These are phyloP conservation scores for Flagelloscypha sp. DNA, from an alignment of 768 basidiomycete genomes.

Conservation along the genomic window DNA sequence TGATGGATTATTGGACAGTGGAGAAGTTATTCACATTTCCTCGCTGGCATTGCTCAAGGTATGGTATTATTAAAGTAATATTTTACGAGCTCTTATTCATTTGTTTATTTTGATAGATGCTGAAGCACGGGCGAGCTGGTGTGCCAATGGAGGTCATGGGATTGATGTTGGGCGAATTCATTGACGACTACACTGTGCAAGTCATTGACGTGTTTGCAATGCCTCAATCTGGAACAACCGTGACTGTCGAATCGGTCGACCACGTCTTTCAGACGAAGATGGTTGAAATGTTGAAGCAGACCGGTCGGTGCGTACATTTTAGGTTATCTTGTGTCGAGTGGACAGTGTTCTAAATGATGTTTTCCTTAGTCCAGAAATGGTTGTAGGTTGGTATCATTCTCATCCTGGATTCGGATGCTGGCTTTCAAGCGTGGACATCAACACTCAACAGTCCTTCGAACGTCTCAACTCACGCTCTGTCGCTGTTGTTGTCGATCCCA, in stretches of 20 bases:
- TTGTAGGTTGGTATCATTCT: constrained; percentile 99
- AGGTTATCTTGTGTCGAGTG: constrained; percentile 3
- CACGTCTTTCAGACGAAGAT: constrained; percentile 98
- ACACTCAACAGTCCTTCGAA: constrained; percentile 99
- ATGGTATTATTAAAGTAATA: too few relatives aligned
- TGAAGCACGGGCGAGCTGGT: constrained; percentile 97
- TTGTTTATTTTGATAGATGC: constrained; percentile 62
- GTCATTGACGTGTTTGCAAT: constrained; percentile 98
- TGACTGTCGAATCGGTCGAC: constrained; percentile 96
- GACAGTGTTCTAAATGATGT: constrained; percentile 7
- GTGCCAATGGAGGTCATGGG: constrained; percentile 99
- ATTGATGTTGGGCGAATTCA: constrained; percentile 94
- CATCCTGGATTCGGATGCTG: constrained; percentile 99
- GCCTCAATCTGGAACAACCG: constrained; percentile 97
- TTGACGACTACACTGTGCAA: constrained; percentile 94
- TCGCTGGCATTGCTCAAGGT: constrained; percentile 96
- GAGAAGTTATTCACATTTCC: constrained; percentile 95
- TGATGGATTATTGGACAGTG: constrained; percentile 35
- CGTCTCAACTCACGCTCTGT: constrained; percentile 88
- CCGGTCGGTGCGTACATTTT: constrained; percentile 64
- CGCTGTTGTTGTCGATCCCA: constrained; percentile 96
- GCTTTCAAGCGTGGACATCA: constrained; percentile 97
- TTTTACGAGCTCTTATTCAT: too few relatives aligned
- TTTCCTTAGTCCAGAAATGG: constrained; percentile 76
- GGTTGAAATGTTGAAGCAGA: constrained; percentile 99